Percentiles rank a stretch among this genome's conserved stretches.
phyloP scores from a whole-genome alignment of 148 eudicot genomes.

The Chenopodium album region DNA sequence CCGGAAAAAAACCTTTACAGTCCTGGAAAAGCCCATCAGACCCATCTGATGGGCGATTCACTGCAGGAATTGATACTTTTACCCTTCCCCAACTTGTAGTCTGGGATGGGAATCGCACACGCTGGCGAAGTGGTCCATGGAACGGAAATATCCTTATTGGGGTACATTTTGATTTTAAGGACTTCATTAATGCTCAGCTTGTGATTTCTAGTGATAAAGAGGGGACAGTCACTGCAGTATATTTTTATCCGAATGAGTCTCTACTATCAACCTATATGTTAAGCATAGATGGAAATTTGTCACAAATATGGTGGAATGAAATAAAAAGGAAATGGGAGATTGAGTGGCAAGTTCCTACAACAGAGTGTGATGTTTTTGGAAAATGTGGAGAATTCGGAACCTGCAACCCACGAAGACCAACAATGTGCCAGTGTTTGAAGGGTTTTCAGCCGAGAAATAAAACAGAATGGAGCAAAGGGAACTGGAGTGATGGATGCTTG shows the following conservation, averaged over 20 bases:
- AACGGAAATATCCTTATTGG: slow-evolving; percentile 34
- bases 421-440: slow-evolving; percentile 42
- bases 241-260: slow-evolving; percentile 8
- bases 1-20: not conserved
- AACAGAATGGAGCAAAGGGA: slow-evolving; percentile 40
- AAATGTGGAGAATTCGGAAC: slow-evolving; percentile 45
- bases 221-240: slow-evolving; percentile 19
- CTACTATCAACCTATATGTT: slow-evolving; percentile 21
- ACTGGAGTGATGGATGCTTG: slow-evolving; percentile 53
- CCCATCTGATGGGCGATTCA: slow-evolving; percentile 28
- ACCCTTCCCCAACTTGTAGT: slow-evolving; percentile 22
- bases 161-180: slow-evolving; percentile 18
- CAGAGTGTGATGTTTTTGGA: slow-evolving; percentile 41
- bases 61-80: slow-evolving; percentile 13
- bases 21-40: slow-evolving; percentile 40
- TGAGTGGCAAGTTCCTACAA: slow-evolving; percentile 24
- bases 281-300: slow-evolving; percentile 17
- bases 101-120: slow-evolving; percentile 21
- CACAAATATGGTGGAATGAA: slow-evolving; percentile 31
- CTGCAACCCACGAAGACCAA: slow-evolving; percentile 29
- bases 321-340: slow-evolving; percentile 27
- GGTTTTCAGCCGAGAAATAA: slow-evolving; percentile 41
- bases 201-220: slow-evolving; percentile 18
- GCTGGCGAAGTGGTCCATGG: slow-evolving; percentile 41
- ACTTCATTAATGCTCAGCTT: slow-evolving; percentile 20